phyloP scores from a whole-genome alignment of 106 monocot genomes.

The Allium cepa region DNA sequence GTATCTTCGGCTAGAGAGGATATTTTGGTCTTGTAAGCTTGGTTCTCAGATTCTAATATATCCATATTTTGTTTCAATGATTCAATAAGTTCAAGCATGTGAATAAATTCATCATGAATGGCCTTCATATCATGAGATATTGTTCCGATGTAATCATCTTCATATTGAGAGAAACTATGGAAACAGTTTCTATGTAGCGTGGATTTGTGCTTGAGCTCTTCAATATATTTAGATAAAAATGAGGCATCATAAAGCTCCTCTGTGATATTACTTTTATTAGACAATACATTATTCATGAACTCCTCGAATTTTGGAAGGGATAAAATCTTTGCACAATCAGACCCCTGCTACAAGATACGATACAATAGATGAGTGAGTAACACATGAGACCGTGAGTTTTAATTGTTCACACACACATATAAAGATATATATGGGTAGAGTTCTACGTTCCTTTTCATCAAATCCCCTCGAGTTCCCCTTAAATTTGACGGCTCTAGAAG shows the following conservation, averaged over 20 bases:
- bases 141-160: conserved; percentile 41
- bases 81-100: conserved; percentile 40
- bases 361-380: background rate
- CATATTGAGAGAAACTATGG: conserved; percentile 34
- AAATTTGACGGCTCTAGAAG: no score
- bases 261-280: conserved; percentile 7
- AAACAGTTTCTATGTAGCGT: conserved; percentile 30
- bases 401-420: no score
- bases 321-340: conserved; percentile 22
- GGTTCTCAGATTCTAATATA: conserved; percentile 38
- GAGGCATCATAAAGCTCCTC: conserved; percentile 16
- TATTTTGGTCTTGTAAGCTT: conserved; percentile 45
- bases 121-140: conserved; percentile 39
- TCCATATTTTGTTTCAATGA: conserved; percentile 34
- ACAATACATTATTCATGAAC: conserved; percentile 19
- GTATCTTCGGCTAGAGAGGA: conserved; percentile 32
- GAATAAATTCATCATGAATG: conserved; percentile 31
- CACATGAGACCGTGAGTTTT: background rate
- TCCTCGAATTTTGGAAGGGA: conserved; percentile 52
- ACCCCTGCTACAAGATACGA: conserved; percentile 29
- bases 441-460: no score
- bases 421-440: no score
- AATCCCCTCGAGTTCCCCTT: no score
- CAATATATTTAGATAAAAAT: conserved; percentile 31
- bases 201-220: conserved; percentile 29